Conservation (phyloP, 441 rosid species). For the Pelargonium citronellum region DNA sequence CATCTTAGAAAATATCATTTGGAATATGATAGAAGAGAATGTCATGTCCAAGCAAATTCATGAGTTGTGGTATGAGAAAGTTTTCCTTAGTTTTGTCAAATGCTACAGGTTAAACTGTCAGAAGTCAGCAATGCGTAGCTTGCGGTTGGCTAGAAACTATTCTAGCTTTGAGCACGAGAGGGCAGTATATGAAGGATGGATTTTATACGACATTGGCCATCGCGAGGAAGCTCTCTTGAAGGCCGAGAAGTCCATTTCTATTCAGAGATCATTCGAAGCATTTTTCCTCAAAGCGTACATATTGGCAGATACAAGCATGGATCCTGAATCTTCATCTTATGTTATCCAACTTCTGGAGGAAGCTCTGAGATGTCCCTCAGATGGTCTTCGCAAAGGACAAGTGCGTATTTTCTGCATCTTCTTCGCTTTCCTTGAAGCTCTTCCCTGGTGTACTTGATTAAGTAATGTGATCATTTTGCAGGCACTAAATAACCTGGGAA, state of each 20-base stretch:
- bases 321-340: conserved; percentile 56
- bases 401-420: conserved; percentile 32
- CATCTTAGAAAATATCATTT: too few relatives aligned
- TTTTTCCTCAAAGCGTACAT: conserved; percentile 94
- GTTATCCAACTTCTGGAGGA: conserved; percentile 83
- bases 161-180: conserved; percentile 74
- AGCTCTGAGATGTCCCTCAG: conserved; percentile 98
- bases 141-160: conserved; percentile 82
- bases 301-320: conserved; percentile 69
- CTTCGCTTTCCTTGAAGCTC: not conserved
- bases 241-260: conserved; percentile 80
- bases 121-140: conserved; percentile 87
- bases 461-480: conserved; percentile 28
- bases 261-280: conserved; percentile 93
- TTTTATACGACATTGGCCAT: conserved; percentile 86
- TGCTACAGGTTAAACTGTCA: conserved; percentile 78
- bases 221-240: conserved; percentile 90
- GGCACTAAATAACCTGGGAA: conserved; percentile 93
- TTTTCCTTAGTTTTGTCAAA: not conserved
- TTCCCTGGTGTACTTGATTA: not conserved
- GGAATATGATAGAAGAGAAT: too few relatives aligned
- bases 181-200: conserved; percentile 98
- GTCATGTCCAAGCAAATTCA: too few relatives aligned
- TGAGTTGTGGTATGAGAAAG: not conserved
- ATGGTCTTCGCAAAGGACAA: conserved; percentile 97